phyloP scores from a whole-genome alignment of 1,139 yeast species.

The Candida albicans region DNA sequence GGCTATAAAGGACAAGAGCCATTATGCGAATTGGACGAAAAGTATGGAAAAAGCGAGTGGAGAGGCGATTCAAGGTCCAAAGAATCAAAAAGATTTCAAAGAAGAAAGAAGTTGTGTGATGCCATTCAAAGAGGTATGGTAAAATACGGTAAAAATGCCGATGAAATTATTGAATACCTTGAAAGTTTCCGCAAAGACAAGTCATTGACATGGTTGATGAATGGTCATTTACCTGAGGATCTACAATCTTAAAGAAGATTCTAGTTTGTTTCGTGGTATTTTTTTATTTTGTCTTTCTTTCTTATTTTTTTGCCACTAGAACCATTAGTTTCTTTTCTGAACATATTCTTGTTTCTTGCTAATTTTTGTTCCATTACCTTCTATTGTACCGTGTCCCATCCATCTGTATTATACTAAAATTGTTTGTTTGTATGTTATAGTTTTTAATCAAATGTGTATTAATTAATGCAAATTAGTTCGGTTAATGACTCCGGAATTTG shows the following conservation, averaged over 20 bases:
- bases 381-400: no score
- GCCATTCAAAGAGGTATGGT: conserved; percentile 45
- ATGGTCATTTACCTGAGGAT: conserved; percentile 47
- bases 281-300: no score
- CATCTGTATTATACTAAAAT: no score
- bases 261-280: background rate
- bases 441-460: no score
- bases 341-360: background rate
- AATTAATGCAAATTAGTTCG: no score
- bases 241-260: conserved; percentile 15
- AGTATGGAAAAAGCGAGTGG: conserved; percentile 49
- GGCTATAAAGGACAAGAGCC: conserved; percentile 51
- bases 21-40: conserved; percentile 43
- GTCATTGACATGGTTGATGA: conserved; percentile 52
- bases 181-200: conserved; percentile 47
- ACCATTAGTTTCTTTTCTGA: background rate
- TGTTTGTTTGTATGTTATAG: no score
- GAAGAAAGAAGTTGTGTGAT: conserved; percentile 47
- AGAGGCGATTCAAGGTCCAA: conserved; percentile 51
- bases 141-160: conserved; percentile 43
- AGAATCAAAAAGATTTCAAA: conserved; percentile 46
- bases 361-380: no score
- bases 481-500: no score
- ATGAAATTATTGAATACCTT: conserved; percentile 44
- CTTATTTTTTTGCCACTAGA: background rate